Evolutionary conservation across 495 filamentous ascomycete species (phyloP).

Genomic region (Letharia lupina): DNA sequence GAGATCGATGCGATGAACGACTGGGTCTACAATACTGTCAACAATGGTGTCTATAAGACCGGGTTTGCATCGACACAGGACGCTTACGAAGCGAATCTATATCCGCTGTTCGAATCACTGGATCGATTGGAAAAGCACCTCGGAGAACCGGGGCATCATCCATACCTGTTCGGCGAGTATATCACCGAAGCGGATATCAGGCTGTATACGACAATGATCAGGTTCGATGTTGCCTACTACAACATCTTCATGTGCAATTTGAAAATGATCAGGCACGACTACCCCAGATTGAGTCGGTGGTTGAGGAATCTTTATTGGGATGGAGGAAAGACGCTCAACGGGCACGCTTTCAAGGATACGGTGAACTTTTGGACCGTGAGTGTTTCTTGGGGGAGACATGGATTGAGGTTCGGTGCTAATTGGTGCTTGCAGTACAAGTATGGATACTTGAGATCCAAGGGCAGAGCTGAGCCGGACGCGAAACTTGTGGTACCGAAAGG

Average conservation of each 20-base stretch:
- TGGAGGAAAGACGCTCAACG: constrained; percentile 40
- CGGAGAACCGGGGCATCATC: constrained; percentile 37
- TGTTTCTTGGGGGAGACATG: constrained; percentile 10
- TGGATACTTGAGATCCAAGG: constrained; percentile 26
- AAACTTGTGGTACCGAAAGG: constrained; percentile 48
- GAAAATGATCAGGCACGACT: constrained; percentile 60
- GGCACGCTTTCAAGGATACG: constrained; percentile 57
- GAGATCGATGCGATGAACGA: constrained; percentile 55
- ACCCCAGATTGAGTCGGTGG: constrained; percentile 62
- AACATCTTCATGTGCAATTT: constrained; percentile 65
- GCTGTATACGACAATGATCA: constrained; percentile 54
- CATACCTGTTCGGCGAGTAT: constrained; percentile 55
- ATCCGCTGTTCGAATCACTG: constrained; percentile 52
- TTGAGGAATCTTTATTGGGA: constrained; percentile 65
- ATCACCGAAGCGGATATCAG: constrained; percentile 63
- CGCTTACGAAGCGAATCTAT: constrained; percentile 53
- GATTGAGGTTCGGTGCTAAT: constrained; percentile 29
- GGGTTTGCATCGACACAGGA: constrained; percentile 59
- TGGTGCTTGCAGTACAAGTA: constrained; percentile 31
- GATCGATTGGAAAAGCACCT: constrained; percentile 57
- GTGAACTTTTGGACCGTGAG: constrained; percentile 54
- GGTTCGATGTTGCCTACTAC: constrained; percentile 63
- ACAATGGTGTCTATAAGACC: constrained; percentile 64
- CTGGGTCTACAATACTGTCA: constrained; percentile 59
- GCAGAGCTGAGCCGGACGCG: constrained; percentile 12